Evolutionary conservation across 2,329 filamentous ascomycete genomes (phyloP).

Genomic region (Cyphellophora europaea): DNA sequence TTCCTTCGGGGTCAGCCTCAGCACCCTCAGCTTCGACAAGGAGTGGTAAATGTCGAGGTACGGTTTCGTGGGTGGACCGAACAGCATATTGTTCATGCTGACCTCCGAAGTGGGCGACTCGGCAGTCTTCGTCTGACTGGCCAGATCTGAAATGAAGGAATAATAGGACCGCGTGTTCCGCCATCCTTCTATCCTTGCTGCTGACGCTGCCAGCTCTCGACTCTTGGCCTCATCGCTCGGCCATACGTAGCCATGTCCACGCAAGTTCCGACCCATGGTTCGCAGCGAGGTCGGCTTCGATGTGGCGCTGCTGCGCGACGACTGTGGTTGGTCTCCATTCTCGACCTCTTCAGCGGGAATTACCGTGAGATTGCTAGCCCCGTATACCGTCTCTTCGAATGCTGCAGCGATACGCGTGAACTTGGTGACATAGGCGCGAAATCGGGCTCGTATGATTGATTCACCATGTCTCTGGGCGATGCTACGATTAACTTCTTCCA

Average conservation of each 20-base stretch:
- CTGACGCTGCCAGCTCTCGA: slow-evolving; percentile 82
- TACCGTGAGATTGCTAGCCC: slow-evolving; percentile 71
- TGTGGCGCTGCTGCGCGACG: slow-evolving; percentile 1
- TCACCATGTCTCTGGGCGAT: slow-evolving; percentile 83
- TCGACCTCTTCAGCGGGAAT: slow-evolving; percentile 63
- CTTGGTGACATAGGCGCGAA: slow-evolving; percentile 87
- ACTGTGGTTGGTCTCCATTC: slow-evolving; percentile 36
- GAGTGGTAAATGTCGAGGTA: slow-evolving; percentile 84
- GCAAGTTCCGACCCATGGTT: slow-evolving; percentile 30
- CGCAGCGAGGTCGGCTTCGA: slow-evolving; percentile 13
- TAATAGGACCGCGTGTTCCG: slow-evolving; percentile 92
- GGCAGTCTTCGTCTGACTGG: slow-evolving; percentile 24
- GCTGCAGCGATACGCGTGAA: slow-evolving; percentile 88
- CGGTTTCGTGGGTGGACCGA: slow-evolving; percentile 43
- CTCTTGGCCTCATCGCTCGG: slow-evolving; percentile 69
- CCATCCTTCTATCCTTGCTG: slow-evolving; percentile 92
- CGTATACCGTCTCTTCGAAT: slow-evolving; percentile 93
- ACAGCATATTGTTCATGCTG: slow-evolving; percentile 49
- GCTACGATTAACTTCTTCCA: slow-evolving; percentile 73
- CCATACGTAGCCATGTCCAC: slow-evolving; percentile 94
- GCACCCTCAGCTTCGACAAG: slow-evolving; percentile 77
- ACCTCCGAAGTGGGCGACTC: slow-evolving; percentile 27
- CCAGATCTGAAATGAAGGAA: slow-evolving; percentile 73
- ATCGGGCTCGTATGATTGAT: slow-evolving; percentile 81
- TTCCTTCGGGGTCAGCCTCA: slow-evolving; percentile 66